These are phyloP conservation scores for Thermothielavioides terrestris DNA, from an alignment of 495 filamentous ascomycete species.

Conservation along the genomic window DNA sequence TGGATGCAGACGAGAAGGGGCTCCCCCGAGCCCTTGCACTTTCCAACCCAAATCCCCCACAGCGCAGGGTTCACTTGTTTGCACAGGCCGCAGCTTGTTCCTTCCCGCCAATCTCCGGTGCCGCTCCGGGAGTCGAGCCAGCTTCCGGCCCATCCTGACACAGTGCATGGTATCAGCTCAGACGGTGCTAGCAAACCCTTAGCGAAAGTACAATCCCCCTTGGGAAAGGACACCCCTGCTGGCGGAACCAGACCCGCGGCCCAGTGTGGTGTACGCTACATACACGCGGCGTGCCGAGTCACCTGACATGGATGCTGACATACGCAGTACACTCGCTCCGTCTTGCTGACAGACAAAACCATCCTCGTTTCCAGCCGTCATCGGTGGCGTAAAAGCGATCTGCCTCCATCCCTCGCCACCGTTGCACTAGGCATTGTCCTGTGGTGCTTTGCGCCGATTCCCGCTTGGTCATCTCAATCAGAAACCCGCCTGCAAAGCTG, in stretches of 20 bases:
- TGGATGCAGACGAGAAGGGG: no score
- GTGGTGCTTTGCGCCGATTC: neutral
- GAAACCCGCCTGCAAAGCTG: neutral
- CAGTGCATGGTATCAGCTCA: neutral
- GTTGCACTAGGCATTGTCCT: neutral
- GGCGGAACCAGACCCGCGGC: neutral
- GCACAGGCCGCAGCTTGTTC: constrained; percentile 7
- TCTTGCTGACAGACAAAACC: neutral
- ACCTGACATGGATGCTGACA: neutral
- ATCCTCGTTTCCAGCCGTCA: neutral
- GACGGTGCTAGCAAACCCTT: constrained; percentile 6
- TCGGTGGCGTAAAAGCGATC: neutral
- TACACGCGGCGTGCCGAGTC: neutral
- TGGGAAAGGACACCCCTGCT: neutral
- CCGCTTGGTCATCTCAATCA: neutral
- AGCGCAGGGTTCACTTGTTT: neutral
- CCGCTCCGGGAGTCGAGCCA: neutral
- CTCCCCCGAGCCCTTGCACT: no score
- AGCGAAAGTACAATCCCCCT: neutral
- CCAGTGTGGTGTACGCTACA: no score
- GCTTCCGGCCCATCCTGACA: neutral
- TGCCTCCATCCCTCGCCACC: neutral
- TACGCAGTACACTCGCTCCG: neutral
- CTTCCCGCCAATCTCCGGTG: constrained; percentile 13
- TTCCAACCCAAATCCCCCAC: no score